Evolutionary conservation across 805 yeast genomes (phyloP), one percentile per base, ranked within the genome.

Genomic region (Clavispora santaluciae): DNA sequence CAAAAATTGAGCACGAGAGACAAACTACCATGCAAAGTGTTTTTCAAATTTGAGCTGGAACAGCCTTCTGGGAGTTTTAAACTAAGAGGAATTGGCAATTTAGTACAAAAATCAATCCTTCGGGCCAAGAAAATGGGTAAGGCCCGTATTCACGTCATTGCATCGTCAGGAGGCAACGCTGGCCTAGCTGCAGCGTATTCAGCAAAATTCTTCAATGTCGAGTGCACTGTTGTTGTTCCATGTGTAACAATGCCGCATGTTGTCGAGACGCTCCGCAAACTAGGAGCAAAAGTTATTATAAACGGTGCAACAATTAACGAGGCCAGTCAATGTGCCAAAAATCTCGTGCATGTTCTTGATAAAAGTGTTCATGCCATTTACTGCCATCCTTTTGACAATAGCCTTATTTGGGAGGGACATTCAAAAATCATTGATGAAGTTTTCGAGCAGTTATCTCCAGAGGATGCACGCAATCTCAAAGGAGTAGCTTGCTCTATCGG

Each of bases 161-260:
- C 79, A 5, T 74, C 79, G 11, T 71, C 78, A 31, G 82, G 81
- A 9, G 81, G 82, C 5, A 73, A 73, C 45, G 78, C 78, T 12
- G 78, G 78, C 1, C 61, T 73, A 40, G 81, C 81, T 5, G 80
- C 79, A 6, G 76, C 79, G 0, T 66, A 66, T 35, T 66, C 77
- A 24, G 68, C 77, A 2, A 47, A 43, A 36, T 60, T 40, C 54
- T 65, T 55, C 50, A 58, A 42, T 42, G 71, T 56, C 1, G 49
- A 54, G n/a, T 77, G 83, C 49, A 78, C 83, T 0, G 86, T 83
- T 2, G 84, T 78, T 0, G 75, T 83, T 1, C 88, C 88, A 1
- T 56, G 52, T 1, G 56, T 66, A 3, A 70, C 86, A 9, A 71
- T 72, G 40, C 51, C 51, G 3, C 61, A 66, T 21, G 77, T 81